Evolutionary conservation across 1,284 basidiomycete species (phyloP), one percentile per base, ranked within the genome.

Genomic region (Ceratobasidium sp.): DNA sequence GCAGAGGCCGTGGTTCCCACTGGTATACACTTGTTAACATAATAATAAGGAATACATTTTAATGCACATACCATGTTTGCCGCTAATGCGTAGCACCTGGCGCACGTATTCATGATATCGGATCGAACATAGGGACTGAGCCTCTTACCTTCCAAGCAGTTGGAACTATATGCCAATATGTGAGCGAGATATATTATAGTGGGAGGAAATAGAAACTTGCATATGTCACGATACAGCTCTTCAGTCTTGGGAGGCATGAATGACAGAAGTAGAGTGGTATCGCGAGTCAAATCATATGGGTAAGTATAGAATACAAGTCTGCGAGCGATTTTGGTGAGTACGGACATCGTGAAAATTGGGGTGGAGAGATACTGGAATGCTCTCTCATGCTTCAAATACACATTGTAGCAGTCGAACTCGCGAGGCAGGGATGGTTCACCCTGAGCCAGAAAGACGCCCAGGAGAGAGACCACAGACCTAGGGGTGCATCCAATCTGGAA

Each of bases 241-340:
- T 54, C 52, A 15, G 52, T 5, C n/a, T 31, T 32, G 13, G 52
- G 52, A 5, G 29, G 52, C 31, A 34, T 32, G 31, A 54, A 54
- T n/a, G 52, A 54, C 10, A 54, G 52, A 32, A 54, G 25, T 17
- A 54, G 25, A n/a, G 52, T 54, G 12, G 52, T 54, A 20, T 54
- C 52, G 3, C 52, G 27, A 8, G 29, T 54, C 25, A 54, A n/a
- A 34, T 54, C 52, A 35, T 32, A 20, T 2, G 52, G 52, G 32
- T 35, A 35, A 2, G 52, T 54, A 17, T 54, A 54, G n/a, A 54
- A 54, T 3, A 54, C 52, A 31, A 54, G 29, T n/a, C 52, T 3
- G 17, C 52, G 52, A 17, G 52, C 52, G 17, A 54, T 32, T 35
- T 34, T 32, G 25, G 52, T 12, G 17, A 54, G 52, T 17, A 54